phyloP scores from a whole-genome alignment of 805 yeast genomes.

The Candida maesae region DNA sequence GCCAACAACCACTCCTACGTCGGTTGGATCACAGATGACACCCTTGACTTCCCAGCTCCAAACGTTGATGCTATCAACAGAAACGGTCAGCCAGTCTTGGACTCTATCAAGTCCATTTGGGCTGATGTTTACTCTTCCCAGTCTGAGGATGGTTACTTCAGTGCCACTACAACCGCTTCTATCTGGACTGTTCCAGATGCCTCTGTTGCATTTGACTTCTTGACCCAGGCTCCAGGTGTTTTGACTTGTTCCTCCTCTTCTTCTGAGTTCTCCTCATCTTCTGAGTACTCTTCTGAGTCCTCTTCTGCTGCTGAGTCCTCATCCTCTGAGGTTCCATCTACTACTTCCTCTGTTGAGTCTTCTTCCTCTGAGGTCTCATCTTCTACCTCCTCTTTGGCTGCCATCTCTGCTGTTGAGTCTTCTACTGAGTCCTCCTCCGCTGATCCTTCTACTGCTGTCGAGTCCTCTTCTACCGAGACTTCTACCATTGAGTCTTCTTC shows the following conservation, averaged over 20 bases:
- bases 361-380: constrained; percentile 1
- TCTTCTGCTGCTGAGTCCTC: constrained; percentile 9
- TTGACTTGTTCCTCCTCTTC: constrained; percentile 9
- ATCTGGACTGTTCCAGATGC: constrained; percentile 13
- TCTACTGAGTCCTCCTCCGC: constrained; percentile 3
- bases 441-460: constrained; percentile 2
- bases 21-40: constrained; percentile 31
- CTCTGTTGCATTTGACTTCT: constrained; percentile 12
- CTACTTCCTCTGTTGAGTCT: constrained; percentile 1
- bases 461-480: constrained; percentile 7
- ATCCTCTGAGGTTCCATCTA: constrained; percentile 3
- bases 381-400: constrained; percentile 10
- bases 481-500: neutral
- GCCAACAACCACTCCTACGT: constrained; percentile 32
- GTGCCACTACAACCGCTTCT: constrained; percentile 33
- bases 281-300: constrained; percentile 3
- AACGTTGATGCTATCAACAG: constrained; percentile 33
- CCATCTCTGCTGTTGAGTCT: constrained; percentile 10
- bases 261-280: constrained; percentile 7
- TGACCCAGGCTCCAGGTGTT: constrained; percentile 11
- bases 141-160: constrained; percentile 27
- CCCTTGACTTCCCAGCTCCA: constrained; percentile 33
- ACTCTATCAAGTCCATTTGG: constrained; percentile 33
- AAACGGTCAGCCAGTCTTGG: constrained; percentile 33
- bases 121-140: constrained; percentile 27